These are phyloP conservation scores for Pleochaeta shiraiana DNA, from an alignment of 2,329 filamentous ascomycete species.

Conservation along the genomic window DNA sequence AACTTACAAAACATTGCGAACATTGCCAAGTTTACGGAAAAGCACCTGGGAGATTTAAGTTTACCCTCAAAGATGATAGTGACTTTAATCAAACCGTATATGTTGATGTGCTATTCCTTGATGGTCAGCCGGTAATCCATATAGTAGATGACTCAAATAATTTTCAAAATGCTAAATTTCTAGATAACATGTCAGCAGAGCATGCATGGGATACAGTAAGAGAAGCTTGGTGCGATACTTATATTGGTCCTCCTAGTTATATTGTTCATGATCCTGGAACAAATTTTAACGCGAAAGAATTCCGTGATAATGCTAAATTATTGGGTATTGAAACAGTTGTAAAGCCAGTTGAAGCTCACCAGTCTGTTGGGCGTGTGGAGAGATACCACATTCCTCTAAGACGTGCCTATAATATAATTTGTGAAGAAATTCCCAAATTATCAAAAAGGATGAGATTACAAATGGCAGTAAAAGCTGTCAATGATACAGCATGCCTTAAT, in stretches of 20 bases:
- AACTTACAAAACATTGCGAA: background rate
- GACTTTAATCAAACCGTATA: background rate
- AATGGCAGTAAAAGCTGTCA: no score
- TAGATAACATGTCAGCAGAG: background rate
- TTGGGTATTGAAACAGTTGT: background rate
- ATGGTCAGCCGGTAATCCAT: background rate
- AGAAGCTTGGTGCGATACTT: background rate
- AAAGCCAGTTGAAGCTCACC: background rate
- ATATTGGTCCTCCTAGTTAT: background rate
- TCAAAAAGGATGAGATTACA: background rate
- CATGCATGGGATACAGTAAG: background rate
- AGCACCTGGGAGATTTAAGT: background rate
- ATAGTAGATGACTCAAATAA: background rate
- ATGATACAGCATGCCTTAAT: no score
- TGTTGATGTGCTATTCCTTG: background rate
- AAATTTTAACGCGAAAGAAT: background rate
- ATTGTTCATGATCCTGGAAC: background rate
- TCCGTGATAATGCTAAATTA: background rate
- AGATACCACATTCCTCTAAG: background rate
- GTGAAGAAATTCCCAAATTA: no score
- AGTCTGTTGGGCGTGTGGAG: background rate
- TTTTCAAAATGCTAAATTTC: background rate
- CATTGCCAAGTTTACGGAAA: background rate
- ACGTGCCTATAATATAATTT: background rate
- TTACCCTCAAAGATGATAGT: background rate